These are phyloP conservation scores for Cantharellus anzutake DNA, from an alignment of 768 basidiomycete genomes.

Conservation along the genomic window DNA sequence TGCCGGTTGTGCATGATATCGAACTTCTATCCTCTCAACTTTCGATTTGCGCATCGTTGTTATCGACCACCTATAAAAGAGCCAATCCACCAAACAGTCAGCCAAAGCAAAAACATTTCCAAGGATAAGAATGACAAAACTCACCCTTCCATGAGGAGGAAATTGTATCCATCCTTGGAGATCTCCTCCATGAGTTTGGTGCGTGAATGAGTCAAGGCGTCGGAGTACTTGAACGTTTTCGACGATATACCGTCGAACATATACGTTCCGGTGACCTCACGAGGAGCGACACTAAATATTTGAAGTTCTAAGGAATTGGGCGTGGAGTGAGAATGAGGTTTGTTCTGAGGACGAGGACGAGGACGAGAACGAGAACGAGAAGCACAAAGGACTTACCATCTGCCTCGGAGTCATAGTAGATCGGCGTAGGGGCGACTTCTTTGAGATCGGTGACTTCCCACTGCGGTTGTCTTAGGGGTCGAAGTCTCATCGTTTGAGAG, in stretches of 20 bases:
- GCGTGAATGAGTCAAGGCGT: conserved; percentile 5
- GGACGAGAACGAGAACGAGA: background rate
- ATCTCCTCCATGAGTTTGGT: conserved; percentile 5
- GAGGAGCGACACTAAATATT: conserved; percentile 3
- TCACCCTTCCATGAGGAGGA: conserved; percentile 8
- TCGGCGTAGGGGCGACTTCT: conserved; percentile 5
- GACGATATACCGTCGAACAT: conserved; percentile 2
- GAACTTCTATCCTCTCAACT: conserved; percentile 3
- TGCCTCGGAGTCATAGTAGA: conserved; percentile 3
- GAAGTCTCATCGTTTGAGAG: background rate
- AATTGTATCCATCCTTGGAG: conserved; percentile 1
- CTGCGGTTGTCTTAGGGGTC: conserved; percentile 1
- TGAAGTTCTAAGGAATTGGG: background rate
- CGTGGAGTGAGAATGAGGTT: no score
- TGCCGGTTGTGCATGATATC: conserved; percentile 6
- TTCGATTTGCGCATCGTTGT: conserved; percentile 5
- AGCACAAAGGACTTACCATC: conserved; percentile 1
- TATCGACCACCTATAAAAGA: conserved; percentile 5
- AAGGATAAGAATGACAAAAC: background rate
- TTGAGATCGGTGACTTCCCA: conserved; percentile 8
- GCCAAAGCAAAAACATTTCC: no score
- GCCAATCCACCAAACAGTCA: background rate
- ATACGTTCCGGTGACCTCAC: conserved; percentile 6
- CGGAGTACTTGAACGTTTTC: background rate
- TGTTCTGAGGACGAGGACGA: no score